Base-by-base conservation (phyloP, 306 rosid species). In the Boehmeria nivea region DNA sequence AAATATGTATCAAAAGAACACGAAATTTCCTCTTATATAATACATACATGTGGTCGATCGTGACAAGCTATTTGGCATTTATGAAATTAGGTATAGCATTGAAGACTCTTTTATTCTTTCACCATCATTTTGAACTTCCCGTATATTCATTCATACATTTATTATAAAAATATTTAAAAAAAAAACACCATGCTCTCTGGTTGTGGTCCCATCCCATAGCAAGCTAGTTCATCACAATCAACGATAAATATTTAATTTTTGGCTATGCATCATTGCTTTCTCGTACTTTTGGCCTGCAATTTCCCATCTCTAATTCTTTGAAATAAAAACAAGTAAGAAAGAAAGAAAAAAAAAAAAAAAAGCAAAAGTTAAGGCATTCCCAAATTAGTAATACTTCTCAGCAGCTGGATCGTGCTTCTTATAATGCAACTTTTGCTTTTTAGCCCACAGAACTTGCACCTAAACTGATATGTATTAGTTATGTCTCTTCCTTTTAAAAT, bases 391-490 rank as follows among this genome's bases (percentile, higher is more conserved):
- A 21, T 23, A 12, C 34, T 23, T 62, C 61, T 57, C 12, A 8
- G 36, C 16, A 50, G 25, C 36, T 26, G 51, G 39, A n/a, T 12
- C 56, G 43, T 56, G 40, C 27, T 25, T 46, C 54, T 45, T 42
- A 20, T 34, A 58, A 46, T 18, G 9, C 67, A 48, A 48, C 69
- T 62, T 63, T 70, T 50, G 48, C 59, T 49, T 31, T 37, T 63
- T 63, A 55, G 40, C 64, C 59, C 75, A 56, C 59, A 47, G 19
- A 17, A 54, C 75, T 62, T 62, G 68, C 68, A 40, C 60, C 38
- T 54, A 62, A 55, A 69, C 37, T 61, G 63, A 37, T 59, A 19
- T 55, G 3, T 37, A 11, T 56, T 24, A 13, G 8, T n/a, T 23
- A 21, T 12, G 0, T 25, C 21, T 43, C 19, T 43, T 18, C 20